Conservation (phyloP, 2,329 filamentous ascomycete species). For the Gaeumannomyces tritici region DNA sequence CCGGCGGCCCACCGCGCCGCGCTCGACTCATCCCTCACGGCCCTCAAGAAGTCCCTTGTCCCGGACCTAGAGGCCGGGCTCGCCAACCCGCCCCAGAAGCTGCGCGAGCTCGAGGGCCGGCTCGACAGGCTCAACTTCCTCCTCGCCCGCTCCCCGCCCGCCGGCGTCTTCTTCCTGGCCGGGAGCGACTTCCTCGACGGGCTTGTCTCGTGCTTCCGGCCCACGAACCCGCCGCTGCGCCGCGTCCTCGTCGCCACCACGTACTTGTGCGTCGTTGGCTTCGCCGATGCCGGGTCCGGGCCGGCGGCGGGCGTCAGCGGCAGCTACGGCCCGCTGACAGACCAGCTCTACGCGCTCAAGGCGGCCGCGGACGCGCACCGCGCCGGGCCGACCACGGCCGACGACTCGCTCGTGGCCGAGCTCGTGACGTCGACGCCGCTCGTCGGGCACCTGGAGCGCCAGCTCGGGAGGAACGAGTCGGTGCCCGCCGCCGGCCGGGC, state of each 20-base stretch:
- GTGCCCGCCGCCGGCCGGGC: slow-evolving; percentile 38
- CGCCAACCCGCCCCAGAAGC: slow-evolving; percentile 30
- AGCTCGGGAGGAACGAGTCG: slow-evolving; percentile 36
- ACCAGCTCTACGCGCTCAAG: slow-evolving; percentile 77
- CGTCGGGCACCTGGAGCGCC: slow-evolving; percentile 50
- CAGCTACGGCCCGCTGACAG: slow-evolving; percentile 66
- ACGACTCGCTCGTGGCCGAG: slow-evolving; percentile 69
- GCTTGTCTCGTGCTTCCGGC: slow-evolving; percentile 54
- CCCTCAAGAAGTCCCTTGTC: slow-evolving; percentile 53
- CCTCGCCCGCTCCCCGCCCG: slow-evolving; percentile 48
- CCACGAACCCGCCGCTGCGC: slow-evolving; percentile 53
- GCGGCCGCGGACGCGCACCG: slow-evolving; percentile 57
- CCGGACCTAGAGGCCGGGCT: slow-evolving; percentile 52
- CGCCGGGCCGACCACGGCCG: slow-evolving; percentile 41
- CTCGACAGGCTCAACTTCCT: slow-evolving; percentile 54
- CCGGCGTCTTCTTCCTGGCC: slow-evolving; percentile 58
- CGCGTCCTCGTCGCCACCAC: slow-evolving; percentile 61
- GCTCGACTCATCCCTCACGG: slow-evolving; percentile 46
- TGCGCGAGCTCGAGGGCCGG: slow-evolving; percentile 42
- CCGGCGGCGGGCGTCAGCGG: slow-evolving; percentile 33
- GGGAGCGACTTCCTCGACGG: slow-evolving; percentile 84
- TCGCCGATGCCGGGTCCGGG: slow-evolving; percentile 43
- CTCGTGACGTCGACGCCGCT: slow-evolving; percentile 74
- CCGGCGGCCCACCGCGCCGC: slow-evolving; percentile 39
- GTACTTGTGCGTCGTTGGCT: slow-evolving; percentile 65